Evolutionary conservation across 805 yeast species (phyloP), one percentile per base, ranked within the genome.

Genomic region (Yarrowia osloensis): DNA sequence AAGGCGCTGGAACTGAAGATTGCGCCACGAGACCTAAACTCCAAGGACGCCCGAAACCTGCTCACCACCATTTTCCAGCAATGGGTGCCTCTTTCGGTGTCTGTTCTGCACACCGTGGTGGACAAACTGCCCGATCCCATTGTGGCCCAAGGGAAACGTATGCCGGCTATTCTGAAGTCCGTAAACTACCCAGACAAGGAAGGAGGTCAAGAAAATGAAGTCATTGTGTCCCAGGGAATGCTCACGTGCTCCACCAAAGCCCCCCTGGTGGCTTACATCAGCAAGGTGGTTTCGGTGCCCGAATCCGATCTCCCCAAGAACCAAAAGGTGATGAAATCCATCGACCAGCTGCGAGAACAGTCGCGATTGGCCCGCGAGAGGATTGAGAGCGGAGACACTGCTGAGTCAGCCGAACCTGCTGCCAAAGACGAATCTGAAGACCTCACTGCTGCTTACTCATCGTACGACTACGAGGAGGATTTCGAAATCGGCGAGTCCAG

Each of bases 61-160:
- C 75, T 92, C 21, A 83, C 82, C 67, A 80, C 86, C 8, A 84
- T 95, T 4, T 86, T 94, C 85, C 86, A 91, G 0, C 98, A 94
- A 74, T 95, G 99, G 98, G 79, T 95, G 24, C 98, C 99, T 0
- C 85, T 95, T 4, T 89, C 98, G 26, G 88, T 90, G 42, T 90
- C 98, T 0, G 84, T 94, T 9, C 78, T 95, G 31, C 82, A 95
- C 11, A 86, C 96, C 1, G 96, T 94, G 4, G 88, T 93, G 35
- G 95, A 91, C 68, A 85, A 86, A 69, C 76, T 95, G 57, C 97
- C 98, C 0, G 89, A 96, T 8, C 99, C 99, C 1, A 72, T 82
- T 5, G 80, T 75, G 1, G 90, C 98, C 0, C 99, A 95, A 76
- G 77, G 77, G 24, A 85, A 82, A 37, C 84, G 98, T 70, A 84